Evolutionary conservation across 2,329 filamentous ascomycete species (phyloP).

Genomic region (Trichoderma oligosporum): DNA sequence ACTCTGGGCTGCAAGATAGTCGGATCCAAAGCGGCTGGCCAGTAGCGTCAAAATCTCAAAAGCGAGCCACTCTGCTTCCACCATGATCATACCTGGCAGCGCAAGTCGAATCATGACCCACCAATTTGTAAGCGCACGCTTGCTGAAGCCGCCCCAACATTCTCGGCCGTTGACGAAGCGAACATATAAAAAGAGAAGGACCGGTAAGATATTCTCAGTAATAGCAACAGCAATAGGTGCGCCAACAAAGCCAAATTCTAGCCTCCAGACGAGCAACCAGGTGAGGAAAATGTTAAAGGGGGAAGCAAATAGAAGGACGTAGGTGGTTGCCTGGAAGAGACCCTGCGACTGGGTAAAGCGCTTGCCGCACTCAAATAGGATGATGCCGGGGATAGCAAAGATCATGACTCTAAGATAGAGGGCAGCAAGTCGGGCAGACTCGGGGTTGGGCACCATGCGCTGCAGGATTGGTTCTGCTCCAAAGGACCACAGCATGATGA

Average conservation of each 20-base stretch:
- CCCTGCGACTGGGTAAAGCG: conserved; percentile 81
- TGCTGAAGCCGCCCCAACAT: conserved; percentile 81
- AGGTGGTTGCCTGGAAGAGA: conserved; percentile 72
- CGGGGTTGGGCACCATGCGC: conserved; percentile 43
- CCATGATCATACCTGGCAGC: conserved; percentile 86
- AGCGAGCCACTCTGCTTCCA: conserved; percentile 87
- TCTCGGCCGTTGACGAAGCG: conserved; percentile 67
- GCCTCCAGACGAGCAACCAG: conserved; percentile 73
- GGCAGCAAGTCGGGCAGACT: conserved; percentile 66
- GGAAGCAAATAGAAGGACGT: conserved; percentile 70
- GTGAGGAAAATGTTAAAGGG: conserved; percentile 75
- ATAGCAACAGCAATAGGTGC: conserved; percentile 78
- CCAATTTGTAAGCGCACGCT: conserved; percentile 70
- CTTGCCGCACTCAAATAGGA: conserved; percentile 73
- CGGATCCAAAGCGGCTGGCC: conserved; percentile 73
- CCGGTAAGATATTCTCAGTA: conserved; percentile 71
- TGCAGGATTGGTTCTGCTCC: conserved; percentile 60
- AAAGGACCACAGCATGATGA: conserved; percentile 66
- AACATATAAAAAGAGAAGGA: conserved; percentile 76
- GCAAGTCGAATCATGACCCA: conserved; percentile 79
- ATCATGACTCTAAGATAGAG: conserved; percentile 70
- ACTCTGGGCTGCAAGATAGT: conserved; percentile 81
- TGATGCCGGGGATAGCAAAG: conserved; percentile 70
- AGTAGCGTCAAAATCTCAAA: conserved; percentile 90
- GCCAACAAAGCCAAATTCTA: conserved; percentile 68